Conservation (phyloP, 257 asterid genomes). For the Salvia hispanica region DNA sequence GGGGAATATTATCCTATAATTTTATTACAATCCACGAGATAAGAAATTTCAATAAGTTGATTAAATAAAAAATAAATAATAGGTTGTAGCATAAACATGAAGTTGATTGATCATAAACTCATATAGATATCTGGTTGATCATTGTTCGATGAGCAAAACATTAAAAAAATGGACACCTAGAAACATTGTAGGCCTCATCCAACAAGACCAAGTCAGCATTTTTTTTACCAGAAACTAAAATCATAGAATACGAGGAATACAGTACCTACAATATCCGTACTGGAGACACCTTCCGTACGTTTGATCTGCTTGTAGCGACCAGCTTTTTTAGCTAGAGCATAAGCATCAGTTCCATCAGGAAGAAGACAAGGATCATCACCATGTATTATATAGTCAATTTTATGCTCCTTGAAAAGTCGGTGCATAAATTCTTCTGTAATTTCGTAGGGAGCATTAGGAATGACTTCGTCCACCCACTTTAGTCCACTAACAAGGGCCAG, state of each 20-base stretch:
- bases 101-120: neutral
- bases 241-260: constrained; percentile 40
- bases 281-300: constrained; percentile 98
- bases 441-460: constrained; percentile 86
- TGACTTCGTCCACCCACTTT: constrained; percentile 98
- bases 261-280: constrained; percentile 98
- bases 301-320: constrained; percentile 97
- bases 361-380: constrained; percentile 98
- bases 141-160: neutral
- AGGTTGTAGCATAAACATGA: neutral
- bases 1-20: too few species aligned
- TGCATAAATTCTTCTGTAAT: constrained; percentile 90
- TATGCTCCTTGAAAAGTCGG: constrained; percentile 78
- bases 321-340: constrained; percentile 85
- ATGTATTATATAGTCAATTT: constrained; percentile 84
- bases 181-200: neutral
- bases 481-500: constrained; percentile 88
- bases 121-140: neutral
- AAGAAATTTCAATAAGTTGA: constrained; percentile 12
- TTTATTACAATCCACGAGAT: neutral
- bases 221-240: constrained; percentile 2
- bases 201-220: constrained; percentile 24
- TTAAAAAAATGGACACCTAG: neutral
- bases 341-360: constrained; percentile 97
- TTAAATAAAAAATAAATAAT: neutral